phyloP scores from a whole-genome alignment of 305 asterid species.

The Solanum hybrid region DNA sequence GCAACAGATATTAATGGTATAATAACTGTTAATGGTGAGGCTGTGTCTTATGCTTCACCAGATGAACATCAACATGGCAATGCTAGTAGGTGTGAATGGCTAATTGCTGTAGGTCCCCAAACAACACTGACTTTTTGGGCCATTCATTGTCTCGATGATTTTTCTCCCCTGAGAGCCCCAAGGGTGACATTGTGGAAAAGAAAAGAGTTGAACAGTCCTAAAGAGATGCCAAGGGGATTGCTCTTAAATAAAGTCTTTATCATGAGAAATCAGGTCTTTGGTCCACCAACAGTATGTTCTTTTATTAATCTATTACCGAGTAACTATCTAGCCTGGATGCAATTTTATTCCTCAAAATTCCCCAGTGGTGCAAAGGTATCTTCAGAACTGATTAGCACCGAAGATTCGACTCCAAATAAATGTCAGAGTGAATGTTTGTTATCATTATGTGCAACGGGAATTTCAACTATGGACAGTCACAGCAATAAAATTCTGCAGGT shows the following conservation, averaged over 20 bases:
- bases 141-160: conserved; percentile 86
- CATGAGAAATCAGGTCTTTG: conserved; percentile 59
- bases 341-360: conserved; percentile 44
- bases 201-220: conserved; percentile 36
- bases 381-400: conserved; percentile 26
- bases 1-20: conserved; percentile 60
- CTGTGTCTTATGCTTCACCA: conserved; percentile 35
- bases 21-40: conserved; percentile 33
- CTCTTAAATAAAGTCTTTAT: conserved; percentile 47
- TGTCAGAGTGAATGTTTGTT: conserved; percentile 24
- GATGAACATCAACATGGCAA: conserved; percentile 48
- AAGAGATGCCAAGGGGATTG: conserved; percentile 33
- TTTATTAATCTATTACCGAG: conserved; percentile 56
- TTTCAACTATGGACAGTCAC: conserved; percentile 56
- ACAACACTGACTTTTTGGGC: conserved; percentile 61
- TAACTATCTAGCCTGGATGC: conserved; percentile 61
- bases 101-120: conserved; percentile 76
- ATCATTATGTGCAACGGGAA: conserved; percentile 40
- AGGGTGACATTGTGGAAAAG: conserved; percentile 84
- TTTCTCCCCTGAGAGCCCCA: conserved; percentile 82
- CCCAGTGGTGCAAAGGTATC: conserved; percentile 29
- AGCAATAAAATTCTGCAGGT: conserved; percentile 60
- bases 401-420: conserved; percentile 29
- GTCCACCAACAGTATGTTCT: conserved; percentile 64
- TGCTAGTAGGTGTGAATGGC: conserved; percentile 84